Conservation (phyloP, 2,329 filamentous ascomycete genomes). For the Diaporthe humulicola region DNA sequence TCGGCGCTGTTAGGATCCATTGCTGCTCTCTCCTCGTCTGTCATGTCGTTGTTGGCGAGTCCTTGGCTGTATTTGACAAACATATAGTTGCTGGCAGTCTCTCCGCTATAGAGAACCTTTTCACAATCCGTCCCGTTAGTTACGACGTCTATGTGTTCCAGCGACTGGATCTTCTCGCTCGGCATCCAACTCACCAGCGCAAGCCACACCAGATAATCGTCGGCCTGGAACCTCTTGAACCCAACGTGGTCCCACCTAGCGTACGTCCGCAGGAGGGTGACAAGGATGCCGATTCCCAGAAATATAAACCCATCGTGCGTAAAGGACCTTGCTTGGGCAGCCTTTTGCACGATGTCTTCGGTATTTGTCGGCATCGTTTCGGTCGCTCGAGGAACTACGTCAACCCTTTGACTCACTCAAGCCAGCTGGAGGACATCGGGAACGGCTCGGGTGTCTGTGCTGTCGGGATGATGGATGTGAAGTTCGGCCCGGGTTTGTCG, state of each 20-base stretch:
- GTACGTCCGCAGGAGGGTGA: constrained; percentile 54
- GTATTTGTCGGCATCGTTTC: constrained; percentile 4
- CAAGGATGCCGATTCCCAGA: constrained; percentile 49
- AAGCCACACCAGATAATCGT: constrained; percentile 53
- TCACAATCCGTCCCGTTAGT: background rate
- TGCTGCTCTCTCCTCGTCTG: constrained; percentile 58
- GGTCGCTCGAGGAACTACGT: background rate
- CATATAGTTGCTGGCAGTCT: constrained; percentile 61
- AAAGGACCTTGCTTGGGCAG: constrained; percentile 41
- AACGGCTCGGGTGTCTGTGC: background rate
- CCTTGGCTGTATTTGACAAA: constrained; percentile 60
- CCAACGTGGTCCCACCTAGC: constrained; percentile 51
- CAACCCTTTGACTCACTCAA: constrained; percentile 4
- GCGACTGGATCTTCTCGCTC: background rate
- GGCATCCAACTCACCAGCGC: constrained; percentile 48
- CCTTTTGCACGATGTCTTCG: constrained; percentile 15
- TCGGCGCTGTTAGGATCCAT: constrained; percentile 59
- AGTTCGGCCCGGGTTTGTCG: background rate
- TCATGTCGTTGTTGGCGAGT: constrained; percentile 68
- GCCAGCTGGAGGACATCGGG: constrained; percentile 20
- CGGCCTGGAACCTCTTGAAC: constrained; percentile 48
- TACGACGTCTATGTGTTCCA: constrained; percentile 34
- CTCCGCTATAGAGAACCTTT: constrained; percentile 63
- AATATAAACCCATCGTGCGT: constrained; percentile 54
- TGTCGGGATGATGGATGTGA: background rate